These are phyloP conservation scores for Rosellinia necatrix DNA, from an alignment of 2,329 filamentous ascomycete species.

Conservation along the genomic window DNA sequence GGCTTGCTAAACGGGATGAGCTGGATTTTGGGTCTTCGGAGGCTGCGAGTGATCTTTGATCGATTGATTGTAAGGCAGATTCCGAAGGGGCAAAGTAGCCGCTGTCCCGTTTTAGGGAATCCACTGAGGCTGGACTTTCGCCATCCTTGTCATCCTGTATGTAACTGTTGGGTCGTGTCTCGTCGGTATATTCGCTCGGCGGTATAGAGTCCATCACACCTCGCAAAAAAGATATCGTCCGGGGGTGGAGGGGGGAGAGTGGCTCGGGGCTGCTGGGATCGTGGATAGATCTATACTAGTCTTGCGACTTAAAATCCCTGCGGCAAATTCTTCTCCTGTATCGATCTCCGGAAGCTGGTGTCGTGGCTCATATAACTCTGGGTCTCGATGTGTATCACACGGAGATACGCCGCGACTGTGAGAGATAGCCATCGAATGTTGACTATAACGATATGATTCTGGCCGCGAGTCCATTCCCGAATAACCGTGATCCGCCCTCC, in stretches of 20 bases:
- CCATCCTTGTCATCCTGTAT: conserved; percentile 48
- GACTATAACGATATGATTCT: conserved; percentile 37
- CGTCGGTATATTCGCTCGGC: conserved; percentile 49
- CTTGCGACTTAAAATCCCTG: conserved; percentile 50
- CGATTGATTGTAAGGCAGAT: conserved; percentile 52
- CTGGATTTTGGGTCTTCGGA: conserved; percentile 46
- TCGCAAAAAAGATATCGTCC: conserved; percentile 33
- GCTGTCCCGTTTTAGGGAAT: conserved; percentile 51
- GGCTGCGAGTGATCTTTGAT: conserved; percentile 51
- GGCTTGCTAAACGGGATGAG: conserved; percentile 45
- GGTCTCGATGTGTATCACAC: conserved; percentile 37
- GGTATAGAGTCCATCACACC: conserved; percentile 39
- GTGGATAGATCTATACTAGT: conserved; percentile 28
- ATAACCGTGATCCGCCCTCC: conserved; percentile 35
- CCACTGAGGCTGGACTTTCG: conserved; percentile 47
- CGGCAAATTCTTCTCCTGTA: conserved; percentile 54
- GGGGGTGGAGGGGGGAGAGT: conserved; percentile 58
- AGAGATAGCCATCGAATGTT: conserved; percentile 35
- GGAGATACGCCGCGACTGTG: conserved; percentile 43
- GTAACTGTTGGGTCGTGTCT: conserved; percentile 49
- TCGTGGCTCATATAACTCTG: conserved; percentile 31
- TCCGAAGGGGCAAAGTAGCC: conserved; percentile 50
- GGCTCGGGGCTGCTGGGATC: conserved; percentile 48
- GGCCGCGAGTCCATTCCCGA: conserved; percentile 39
- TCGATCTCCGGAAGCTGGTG: conserved; percentile 57